Evolutionary conservation across 805 yeast genomes (phyloP), one percentile per base, ranked within the genome.

Genomic region (Ogataea methylovora): DNA sequence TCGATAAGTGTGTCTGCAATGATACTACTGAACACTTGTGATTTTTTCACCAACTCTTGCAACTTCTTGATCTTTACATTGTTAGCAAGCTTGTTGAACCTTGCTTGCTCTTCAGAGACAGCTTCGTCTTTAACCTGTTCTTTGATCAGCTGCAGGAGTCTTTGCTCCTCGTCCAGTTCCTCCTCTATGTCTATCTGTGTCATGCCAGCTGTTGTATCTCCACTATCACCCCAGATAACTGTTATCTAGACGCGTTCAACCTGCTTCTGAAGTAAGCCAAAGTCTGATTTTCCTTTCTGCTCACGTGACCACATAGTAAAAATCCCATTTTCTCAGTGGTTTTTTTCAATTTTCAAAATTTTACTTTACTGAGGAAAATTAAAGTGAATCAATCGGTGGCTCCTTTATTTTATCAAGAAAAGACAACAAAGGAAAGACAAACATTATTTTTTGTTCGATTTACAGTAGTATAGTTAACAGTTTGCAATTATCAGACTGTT

Each of bases 11-110:
- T 79, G 33, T 86, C 88, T 3, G 94, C 77, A 27, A 90, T 84
- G 43, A 90, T 85, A 41, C 79, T 74, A 1, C 97, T 82, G 57
- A 85, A 90, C 2, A 88, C 73, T 51, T 86, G 88, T 13, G 96
- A 84, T 50, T 84, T 80, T 47, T 83, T 81, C n/a, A 90, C 86
- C 42, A 90, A 65, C 24, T 75, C 77, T 38, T 84, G 73, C 35
- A 90, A 61, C 35, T 85, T 69, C 35, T 71, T 69, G 29, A 86
- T 60, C 48, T 85, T 84, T 29, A 63, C 60, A 26, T 76, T 74
- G n/a, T 61, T 61, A 2, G 74, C 64, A 14, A 72, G 56, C 7
- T 56, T 54, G 36, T 76, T 56, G 46, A 71, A 70, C 39, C 52
- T 52, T n/a, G 42, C 28, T 40, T 65, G 67, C 30, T 61, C 71